Evolutionary conservation across 2,329 filamentous ascomycete species (phyloP), one percentile per base, ranked within the genome.

Genomic region (Claviceps sp.): DNA sequence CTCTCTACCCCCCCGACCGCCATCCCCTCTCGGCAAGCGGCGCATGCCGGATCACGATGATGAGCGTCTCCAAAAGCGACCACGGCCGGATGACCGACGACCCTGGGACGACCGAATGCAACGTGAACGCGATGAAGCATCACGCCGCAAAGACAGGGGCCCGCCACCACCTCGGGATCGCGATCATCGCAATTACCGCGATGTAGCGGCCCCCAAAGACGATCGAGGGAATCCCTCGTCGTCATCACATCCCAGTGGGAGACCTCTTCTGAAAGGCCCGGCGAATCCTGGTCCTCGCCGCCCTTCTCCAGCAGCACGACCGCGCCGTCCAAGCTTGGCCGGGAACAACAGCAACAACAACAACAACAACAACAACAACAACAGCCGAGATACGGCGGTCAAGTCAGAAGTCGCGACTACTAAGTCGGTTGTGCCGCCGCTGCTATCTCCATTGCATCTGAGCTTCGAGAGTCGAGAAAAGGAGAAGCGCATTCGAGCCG

Each of bases 381-480:
- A 59, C 56, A 68, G 60, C 23, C 67, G 65, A 51, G 60, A 59
- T 45, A 63, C 65, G 5, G 65, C 71, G 13, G 67, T 59, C 54
- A 72, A 72, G 57, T 47, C 60, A 20, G 70, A 73, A 20, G 55
- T 59, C 11, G 22, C 26, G 8, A 59, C 62, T 11, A 59, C 65
- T 2, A 73, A 71, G 55, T 56, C 69, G 26, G 62, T 64, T 23
- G 66, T 80, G 6, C 77, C 77, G 8, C 74, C 72, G 2, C 58
- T 80, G 34, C 59, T 80, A 14, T 80, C 77, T 0, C 77, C 77
- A 1, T 63, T 78, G 1, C 71, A 70, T 38, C 65, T 78, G 11
- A 68, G 67, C 39, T 67, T 75, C 26, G 71, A 72, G 23, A 45
- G 36, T 43, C 51, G 29, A 37, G 66, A 68, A 20, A 67, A 68